A percentile compares a stretch with the other conserved stretches of the same genome.
phyloP scores from a whole-genome alignment of 345 rosid species.

The Hirschfeldia incana region DNA sequence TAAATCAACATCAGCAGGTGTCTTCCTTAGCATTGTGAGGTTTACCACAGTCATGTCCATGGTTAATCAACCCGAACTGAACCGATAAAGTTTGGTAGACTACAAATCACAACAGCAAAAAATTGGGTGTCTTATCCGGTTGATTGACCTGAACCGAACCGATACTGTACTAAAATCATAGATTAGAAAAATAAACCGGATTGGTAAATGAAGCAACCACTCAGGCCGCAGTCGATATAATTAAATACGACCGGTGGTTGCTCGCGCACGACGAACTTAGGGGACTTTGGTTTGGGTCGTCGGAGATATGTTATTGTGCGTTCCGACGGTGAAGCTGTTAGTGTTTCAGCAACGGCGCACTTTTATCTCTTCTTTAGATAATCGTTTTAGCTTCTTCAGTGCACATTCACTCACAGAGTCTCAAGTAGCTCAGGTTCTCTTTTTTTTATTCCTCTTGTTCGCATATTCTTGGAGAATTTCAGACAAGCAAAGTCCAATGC shows the following conservation, averaged over 20 bases:
- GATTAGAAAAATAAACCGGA: neutral
- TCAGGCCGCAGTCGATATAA: neutral
- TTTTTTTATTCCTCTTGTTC: too few species aligned
- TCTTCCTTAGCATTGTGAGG: too few species aligned
- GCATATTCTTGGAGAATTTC: neutral
- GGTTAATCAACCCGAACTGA: neutral
- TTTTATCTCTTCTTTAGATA: conserved; percentile 6
- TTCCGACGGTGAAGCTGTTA: conserved; percentile 18
- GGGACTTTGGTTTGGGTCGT: neutral
- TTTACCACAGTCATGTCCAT: neutral
- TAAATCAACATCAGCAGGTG: too few species aligned
- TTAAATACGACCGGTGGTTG: neutral
- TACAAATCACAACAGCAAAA: neutral
- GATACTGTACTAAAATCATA: neutral
- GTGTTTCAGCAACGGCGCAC: conserved; percentile 15
- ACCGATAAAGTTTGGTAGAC: neutral
- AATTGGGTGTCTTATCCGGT: neutral
- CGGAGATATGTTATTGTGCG: conserved; percentile 22
- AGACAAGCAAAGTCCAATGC: too few species aligned
- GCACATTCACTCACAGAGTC: neutral
- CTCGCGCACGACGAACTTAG: conserved; percentile 1
- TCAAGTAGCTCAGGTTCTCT: conserved; percentile 22
- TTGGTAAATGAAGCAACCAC: neutral
- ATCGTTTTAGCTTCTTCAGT: conserved; percentile 2
- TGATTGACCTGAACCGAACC: neutral